Percentiles rank a stretch among this genome's conserved stretches.
Conservation (phyloP, 805 yeast species). For the Wickerhamomyces chambardii region DNA sequence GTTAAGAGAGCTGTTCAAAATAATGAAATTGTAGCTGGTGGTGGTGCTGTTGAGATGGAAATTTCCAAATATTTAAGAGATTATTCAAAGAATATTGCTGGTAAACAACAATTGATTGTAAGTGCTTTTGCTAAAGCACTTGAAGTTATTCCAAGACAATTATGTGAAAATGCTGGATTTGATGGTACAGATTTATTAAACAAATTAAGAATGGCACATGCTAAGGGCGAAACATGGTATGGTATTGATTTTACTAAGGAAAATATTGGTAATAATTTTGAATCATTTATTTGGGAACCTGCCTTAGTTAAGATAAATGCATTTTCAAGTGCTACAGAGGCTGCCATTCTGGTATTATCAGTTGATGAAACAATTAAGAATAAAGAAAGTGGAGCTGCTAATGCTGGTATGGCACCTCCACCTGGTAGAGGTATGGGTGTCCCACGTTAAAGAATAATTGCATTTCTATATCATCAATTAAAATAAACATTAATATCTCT, state of each 20-base stretch:
- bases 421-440: slow-evolving; percentile 70
- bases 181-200: slow-evolving; percentile 95
- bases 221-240: slow-evolving; percentile 84
- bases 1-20: slow-evolving; percentile 91
- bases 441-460: slow-evolving; percentile 24
- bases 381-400: slow-evolving; percentile 50
- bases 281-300: slow-evolving; percentile 95
- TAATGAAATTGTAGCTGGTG: slow-evolving; percentile 90
- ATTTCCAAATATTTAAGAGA: slow-evolving; percentile 82
- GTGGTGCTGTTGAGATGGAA: slow-evolving; percentile 99
- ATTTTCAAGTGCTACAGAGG: slow-evolving; percentile 93
- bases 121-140: slow-evolving; percentile 91
- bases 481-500: too few relatives aligned
- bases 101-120: slow-evolving; percentile 90
- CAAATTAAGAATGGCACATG: slow-evolving; percentile 86
- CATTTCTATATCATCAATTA: too few relatives aligned
- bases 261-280: slow-evolving; percentile 74
- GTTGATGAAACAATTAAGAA: slow-evolving; percentile 91
- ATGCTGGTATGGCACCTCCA: slow-evolving; percentile 39
- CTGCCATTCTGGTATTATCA: slow-evolving; percentile 86
- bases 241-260: slow-evolving; percentile 92
- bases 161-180: slow-evolving; percentile 98
- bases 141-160: slow-evolving; percentile 93
- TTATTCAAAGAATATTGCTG: slow-evolving; percentile 79
- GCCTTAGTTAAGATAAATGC: slow-evolving; percentile 91